Evolutionary conservation across 2,329 filamentous ascomycete genomes (phyloP).

Genomic region (Ascochyta pisi): DNA sequence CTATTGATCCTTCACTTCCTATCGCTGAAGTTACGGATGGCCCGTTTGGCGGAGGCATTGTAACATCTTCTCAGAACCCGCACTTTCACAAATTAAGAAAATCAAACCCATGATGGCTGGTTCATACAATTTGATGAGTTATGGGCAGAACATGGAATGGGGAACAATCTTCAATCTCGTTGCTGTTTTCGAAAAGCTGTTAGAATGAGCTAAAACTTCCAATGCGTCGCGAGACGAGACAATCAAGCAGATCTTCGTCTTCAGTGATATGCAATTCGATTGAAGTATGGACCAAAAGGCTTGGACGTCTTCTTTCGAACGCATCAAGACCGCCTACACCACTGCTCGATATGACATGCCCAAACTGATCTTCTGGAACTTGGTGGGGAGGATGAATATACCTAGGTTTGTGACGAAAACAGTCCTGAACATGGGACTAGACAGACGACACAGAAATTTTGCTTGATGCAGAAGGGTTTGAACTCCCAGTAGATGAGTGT

Average conservation of each 20-base stretch:
- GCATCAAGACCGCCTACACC: not conserved
- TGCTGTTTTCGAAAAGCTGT: not conserved
- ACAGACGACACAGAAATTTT: too few relatives aligned
- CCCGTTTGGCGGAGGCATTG: not conserved
- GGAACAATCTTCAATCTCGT: not conserved
- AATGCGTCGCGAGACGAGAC: constrained; percentile 58
- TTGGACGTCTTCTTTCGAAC: constrained; percentile 59
- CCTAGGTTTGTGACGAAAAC: constrained; percentile 33
- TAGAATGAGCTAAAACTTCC: constrained; percentile 45
- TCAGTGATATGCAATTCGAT: constrained; percentile 68
- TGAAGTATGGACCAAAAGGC: constrained; percentile 27
- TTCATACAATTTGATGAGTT: not conserved
- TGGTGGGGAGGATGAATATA: constrained; percentile 51
- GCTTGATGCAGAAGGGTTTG: too few relatives aligned
- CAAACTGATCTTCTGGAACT: constrained; percentile 1
- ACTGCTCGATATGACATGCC: not conserved
- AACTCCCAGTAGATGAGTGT: too few relatives aligned
- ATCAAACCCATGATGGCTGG: too few relatives aligned
- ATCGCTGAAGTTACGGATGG: not conserved
- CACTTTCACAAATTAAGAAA: not conserved
- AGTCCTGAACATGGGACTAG: too few relatives aligned
- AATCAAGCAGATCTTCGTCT: constrained; percentile 67
- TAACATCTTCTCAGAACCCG: not conserved
- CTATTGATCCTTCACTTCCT: not conserved
- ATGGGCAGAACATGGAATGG: not conserved